These are phyloP conservation scores for Nakaseomyces uthaithaninus DNA, from an alignment of 1,139 yeast species.

Conservation along the genomic window DNA sequence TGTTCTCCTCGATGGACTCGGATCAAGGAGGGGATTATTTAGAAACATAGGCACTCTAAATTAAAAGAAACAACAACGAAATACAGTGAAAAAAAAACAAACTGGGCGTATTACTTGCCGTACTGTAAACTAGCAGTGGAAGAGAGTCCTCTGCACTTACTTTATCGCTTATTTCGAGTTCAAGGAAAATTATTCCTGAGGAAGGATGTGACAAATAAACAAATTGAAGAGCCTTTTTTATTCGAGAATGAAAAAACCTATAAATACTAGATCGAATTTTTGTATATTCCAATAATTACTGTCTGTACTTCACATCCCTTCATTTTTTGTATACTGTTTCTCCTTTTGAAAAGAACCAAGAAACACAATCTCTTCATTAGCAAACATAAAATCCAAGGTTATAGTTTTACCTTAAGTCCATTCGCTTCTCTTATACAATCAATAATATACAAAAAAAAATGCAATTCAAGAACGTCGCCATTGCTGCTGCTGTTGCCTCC, in stretches of 20 bases:
- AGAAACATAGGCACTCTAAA: too few species aligned
- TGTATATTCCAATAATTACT: not conserved
- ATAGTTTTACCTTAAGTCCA: not conserved
- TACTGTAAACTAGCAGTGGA: too few species aligned
- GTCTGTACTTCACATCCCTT: not conserved
- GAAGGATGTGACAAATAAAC: not conserved
- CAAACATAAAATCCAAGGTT: not conserved
- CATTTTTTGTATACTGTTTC: not conserved
- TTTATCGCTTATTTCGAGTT: too few species aligned
- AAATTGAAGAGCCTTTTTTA: too few species aligned
- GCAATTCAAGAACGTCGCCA: constrained; percentile 28
- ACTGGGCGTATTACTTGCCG: too few species aligned
- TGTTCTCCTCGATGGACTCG: too few species aligned
- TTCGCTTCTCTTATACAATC: not conserved
- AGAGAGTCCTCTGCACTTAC: too few species aligned
- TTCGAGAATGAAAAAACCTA: constrained; percentile 5
- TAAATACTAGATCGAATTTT: constrained; percentile 5
- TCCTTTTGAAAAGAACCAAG: not conserved
- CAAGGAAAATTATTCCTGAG: not conserved
- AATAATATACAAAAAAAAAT: constrained; percentile 12
- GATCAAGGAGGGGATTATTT: too few species aligned
- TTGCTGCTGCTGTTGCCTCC: constrained; percentile 27
- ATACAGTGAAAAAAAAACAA: too few species aligned
- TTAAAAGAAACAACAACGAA: too few species aligned
- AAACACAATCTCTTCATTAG: constrained; percentile 2